Evolutionary conservation across 805 yeast genomes (phyloP).

Genomic region (Nakazawaea laoshanensis): DNA sequence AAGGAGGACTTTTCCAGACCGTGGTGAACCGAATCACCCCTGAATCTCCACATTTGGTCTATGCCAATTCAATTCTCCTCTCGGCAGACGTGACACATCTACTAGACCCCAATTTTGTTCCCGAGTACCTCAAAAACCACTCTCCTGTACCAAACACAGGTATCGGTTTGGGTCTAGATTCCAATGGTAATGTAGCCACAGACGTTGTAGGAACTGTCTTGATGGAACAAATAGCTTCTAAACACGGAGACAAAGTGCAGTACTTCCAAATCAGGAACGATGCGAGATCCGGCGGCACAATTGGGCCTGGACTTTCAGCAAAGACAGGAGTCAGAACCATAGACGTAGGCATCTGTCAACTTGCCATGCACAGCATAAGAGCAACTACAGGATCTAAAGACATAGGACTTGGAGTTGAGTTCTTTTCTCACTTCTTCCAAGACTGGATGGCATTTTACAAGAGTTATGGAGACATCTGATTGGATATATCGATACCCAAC

Average conservation of each 20-base stretch:
- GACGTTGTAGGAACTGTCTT: constrained; percentile 67
- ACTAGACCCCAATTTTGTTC: constrained; percentile 66
- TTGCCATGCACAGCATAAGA: constrained; percentile 81
- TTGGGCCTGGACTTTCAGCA: constrained; percentile 63
- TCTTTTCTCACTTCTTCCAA: constrained; percentile 60
- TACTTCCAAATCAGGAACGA: constrained; percentile 83
- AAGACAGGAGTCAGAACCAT: constrained; percentile 69
- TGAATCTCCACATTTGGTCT: constrained; percentile 6
- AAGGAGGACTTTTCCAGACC: constrained; percentile 64
- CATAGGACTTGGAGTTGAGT: constrained; percentile 63
- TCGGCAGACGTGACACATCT: constrained; percentile 85
- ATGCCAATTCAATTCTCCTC: constrained; percentile 67
- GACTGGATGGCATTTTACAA: constrained; percentile 58
- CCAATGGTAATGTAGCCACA: constrained; percentile 79
- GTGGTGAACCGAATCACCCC: constrained; percentile 46
- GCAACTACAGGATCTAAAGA: constrained; percentile 76
- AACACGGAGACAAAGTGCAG: constrained; percentile 59
- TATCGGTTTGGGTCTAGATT: constrained; percentile 59
- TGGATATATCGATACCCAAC: constrained; percentile 11
- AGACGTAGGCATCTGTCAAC: constrained; percentile 77
- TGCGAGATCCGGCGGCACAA: constrained; percentile 81
- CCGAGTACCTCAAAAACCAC: constrained; percentile 66
- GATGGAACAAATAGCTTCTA: constrained; percentile 58
- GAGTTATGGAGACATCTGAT: constrained; percentile 23
- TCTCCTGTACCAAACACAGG: constrained; percentile 78